phyloP scores from a whole-genome alignment of 2,329 filamentous ascomycete species.

The Diplocarpon rosae region DNA sequence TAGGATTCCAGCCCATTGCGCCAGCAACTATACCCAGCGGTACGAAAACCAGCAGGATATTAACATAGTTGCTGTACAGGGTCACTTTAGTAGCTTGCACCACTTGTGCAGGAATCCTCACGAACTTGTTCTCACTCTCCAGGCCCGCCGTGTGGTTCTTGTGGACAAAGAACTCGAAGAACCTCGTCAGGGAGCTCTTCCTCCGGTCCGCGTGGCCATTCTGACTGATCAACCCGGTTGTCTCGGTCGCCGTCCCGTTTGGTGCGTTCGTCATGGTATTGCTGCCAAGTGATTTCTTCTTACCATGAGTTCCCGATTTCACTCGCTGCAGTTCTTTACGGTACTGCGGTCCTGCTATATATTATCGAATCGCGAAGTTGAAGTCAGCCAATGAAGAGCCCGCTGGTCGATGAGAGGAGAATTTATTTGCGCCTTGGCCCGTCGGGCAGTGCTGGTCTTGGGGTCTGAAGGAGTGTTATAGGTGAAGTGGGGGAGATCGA shows the following conservation, averaged over 20 bases:
- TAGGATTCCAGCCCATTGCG: constrained; percentile 37
- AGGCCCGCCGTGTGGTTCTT: constrained; percentile 22
- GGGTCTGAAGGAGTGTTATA: no score
- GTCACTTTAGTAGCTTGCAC: constrained; percentile 26
- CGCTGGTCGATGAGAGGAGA: no score
- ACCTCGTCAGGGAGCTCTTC: constrained; percentile 8
- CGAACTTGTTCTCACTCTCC: constrained; percentile 22
- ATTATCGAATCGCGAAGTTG: constrained; percentile 10
- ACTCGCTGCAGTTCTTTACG: constrained; percentile 16
- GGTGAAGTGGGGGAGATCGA: no score
- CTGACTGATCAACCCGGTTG: constrained; percentile 19
- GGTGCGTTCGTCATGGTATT: constrained; percentile 8
- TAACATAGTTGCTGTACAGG: constrained; percentile 43
- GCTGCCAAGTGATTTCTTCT: not conserved
- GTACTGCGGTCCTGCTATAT: constrained; percentile 13
- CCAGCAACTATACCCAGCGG: constrained; percentile 57
- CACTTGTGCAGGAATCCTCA: constrained; percentile 20
- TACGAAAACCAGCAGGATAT: constrained; percentile 66
- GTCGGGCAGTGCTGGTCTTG: no score
- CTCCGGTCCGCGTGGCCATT: constrained; percentile 10
- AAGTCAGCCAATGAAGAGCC: no score
- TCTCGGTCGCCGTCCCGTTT: constrained; percentile 19
- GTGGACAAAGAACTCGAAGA: constrained; percentile 21
- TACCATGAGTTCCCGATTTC: constrained; percentile 7
- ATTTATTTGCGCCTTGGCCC: no score